Base-by-base conservation (phyloP, 441 rosid species). In the Geranium incanum region DNA sequence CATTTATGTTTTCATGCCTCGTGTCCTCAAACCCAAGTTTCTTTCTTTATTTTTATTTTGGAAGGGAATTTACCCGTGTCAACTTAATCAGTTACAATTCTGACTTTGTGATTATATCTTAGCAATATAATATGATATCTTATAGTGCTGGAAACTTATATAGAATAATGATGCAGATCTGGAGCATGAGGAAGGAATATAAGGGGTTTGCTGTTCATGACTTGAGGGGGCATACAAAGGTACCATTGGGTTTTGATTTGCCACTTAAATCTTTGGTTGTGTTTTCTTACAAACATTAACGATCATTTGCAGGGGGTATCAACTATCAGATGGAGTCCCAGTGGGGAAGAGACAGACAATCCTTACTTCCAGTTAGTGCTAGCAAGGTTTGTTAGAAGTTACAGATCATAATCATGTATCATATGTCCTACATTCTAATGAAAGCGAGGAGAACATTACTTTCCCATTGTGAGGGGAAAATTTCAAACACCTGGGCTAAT, bases 271-370 rank as follows among this genome's bases (percentile, higher is more conserved):
- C 5, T n/a, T 50, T 5, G 28, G 36, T 1, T 68, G 19, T 72
- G 69, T 60, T 12, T 1, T 7, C 66, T 19, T 21, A 28, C 5
- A 5, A 15, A 21, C 6, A 19, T 5, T 6, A 38, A 37, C 19
- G 60, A 18, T 75, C 33, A 28, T 68, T 48, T 81, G 70, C 85
- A 95, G 99, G 98, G 91, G 78, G 91, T 91, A 68, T 95, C 91
- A 71, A 87, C 98, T 9, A 88, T 95, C 80, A 91, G 98, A 84
- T 95, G 99, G 99, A 90, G 98, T 76, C 99, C 99, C 36, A 88
- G 97, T 33, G 99, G 98, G 72, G 74, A 82, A 33, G 95, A 92
- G 76, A 92, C 98, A 64, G 92, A 83, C 83, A 95, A 95, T 86
- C 92, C 98, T 71, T 90, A 95, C 83, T 92, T 88, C 67, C 96